Conservation (phyloP, 1,139 yeast species). For the Yamadazyma triangularis region DNA sequence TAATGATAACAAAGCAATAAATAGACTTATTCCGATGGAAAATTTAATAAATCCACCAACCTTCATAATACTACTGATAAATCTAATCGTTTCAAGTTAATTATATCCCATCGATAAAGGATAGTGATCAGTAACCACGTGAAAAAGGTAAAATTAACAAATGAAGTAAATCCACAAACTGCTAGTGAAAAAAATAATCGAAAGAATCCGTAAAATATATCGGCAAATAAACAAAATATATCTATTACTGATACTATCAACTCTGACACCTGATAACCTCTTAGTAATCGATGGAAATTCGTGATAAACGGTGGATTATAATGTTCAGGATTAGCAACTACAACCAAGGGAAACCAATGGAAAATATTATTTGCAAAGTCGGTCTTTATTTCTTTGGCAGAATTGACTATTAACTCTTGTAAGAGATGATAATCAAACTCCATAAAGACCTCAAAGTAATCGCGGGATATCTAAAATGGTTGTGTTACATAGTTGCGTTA, state of each 20-base stretch:
- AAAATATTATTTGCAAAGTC: conserved; percentile 15
- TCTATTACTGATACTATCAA: conserved; percentile 2
- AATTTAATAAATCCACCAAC: conserved; percentile 2
- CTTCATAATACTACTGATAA: conserved; percentile 3
- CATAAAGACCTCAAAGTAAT: no score
- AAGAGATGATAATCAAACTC: not conserved
- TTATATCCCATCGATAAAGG: conserved; percentile 9
- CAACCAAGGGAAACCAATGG: conserved; percentile 14
- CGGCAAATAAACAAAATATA: conserved; percentile 8
- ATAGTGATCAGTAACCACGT: conserved; percentile 5
- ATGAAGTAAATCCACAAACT: conserved; percentile 6
- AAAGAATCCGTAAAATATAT: conserved; percentile 11
- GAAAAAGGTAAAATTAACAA: conserved; percentile 5
- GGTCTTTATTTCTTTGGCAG: conserved; percentile 9
- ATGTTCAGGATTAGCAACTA: conserved; percentile 22
- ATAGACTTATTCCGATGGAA: conserved; percentile 1
- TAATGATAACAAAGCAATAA: conserved; percentile 3
- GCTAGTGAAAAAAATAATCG: conserved; percentile 8
- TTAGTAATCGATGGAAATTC: conserved; percentile 6
- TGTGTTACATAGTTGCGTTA: no score
- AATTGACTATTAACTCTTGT: not conserved
- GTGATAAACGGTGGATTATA: conserved; percentile 26
- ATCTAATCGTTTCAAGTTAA: conserved; percentile 3
- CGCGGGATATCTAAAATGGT: no score
- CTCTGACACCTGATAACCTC: not conserved